Base-by-base conservation (phyloP, 306 rosid species). In the Castanopsis chinensis region DNA sequence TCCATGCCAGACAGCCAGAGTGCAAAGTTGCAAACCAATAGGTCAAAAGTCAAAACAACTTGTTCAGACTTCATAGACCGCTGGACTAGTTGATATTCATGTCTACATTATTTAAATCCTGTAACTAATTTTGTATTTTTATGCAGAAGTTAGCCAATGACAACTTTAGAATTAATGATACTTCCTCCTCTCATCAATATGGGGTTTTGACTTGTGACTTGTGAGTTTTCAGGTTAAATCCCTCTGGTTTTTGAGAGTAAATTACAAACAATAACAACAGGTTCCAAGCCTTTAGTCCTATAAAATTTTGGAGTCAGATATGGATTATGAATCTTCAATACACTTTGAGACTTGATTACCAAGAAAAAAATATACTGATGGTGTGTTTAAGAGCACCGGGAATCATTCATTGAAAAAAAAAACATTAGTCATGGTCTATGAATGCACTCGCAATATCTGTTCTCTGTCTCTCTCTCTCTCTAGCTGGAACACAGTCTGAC, bases 361-460 rank as follows among this genome's bases (percentile, higher is more conserved):
- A 49, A 49, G 17, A 49, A 49, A 49, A 45, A 41, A 41, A 13
- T 2, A 49, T 49, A 49, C 53, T 10, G 45, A 7, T 4, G 1
- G 11, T 41, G 45, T 8, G 3, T 41, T 8, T 41, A 30, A 59
- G 69, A 64, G 51, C 74, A 49, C 35, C 56, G 23, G 52, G 73
- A 61, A 60, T 65, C 49, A 51, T 45, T 63, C 76, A 59, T 77
- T 20, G 67, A 52, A 82, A 73, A 72, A 51, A 49, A 53, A 75
- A 76, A 41, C 45, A 41, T 41, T 35, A 21, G 74, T 63, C 21
- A 74, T 54, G 30, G 58, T 68, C 56, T 56, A 74, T 69, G 84
- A 81, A 60, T 67, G 69, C 73, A 75, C 75, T 49, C 75, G 85
- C 58, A 20, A 72, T 78, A 60, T 59, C 30, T 21, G 17, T 11